Base-by-base conservation (phyloP, 352 stramenopile species). In the Globisporangium ultimum region DNA sequence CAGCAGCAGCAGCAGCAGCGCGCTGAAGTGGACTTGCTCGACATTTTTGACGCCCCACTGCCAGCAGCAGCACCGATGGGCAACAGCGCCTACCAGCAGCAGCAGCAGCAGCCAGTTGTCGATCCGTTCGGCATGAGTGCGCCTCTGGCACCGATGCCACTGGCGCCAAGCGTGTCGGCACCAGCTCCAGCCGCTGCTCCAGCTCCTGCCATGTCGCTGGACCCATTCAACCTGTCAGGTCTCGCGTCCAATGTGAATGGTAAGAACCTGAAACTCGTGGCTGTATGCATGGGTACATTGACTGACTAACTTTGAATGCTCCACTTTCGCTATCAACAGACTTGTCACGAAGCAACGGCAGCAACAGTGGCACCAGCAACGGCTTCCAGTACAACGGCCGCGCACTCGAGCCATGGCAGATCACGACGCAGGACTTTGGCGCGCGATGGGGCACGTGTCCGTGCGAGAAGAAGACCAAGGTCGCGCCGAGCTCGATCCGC, bases 361-460 rank as follows among this genome's bases (percentile, higher is more conserved):
- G 60, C n/a, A 51, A 21, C 21, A 60, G 38, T 57, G 71, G 61
- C 58, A 67, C 49, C 51, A 55, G 58, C n/a, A 34, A 49, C 20
- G 68, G 61, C 3, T 93, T 95, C 68, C 80, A 93, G 65, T 92
- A 90, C 67, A 91, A 93, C 49, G 85, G 86, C 13, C 86, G 82
- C 17, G 53, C 76, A 28, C 55, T 96, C 9, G 83, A 95, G 72
- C 69, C 84, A 52, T 94, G 84, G 83, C 76, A 86, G 66, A 94
- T 96, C 61, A 93, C 82, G 20, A 96, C 87, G 11, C 82, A 91
- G 64, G 85, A 96, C 69, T 96, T 96, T 81, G 87, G 85, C 45
- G 70, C 62, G 4, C 83, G 84, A 48, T 96, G 87, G 87, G 85
- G 85, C 34, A 79, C 85, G 12, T 94, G 83, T 41, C 82, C 81